phyloP scores from a whole-genome alignment of 192 early-diverging fungal species.

The Coemansia sp. region DNA sequence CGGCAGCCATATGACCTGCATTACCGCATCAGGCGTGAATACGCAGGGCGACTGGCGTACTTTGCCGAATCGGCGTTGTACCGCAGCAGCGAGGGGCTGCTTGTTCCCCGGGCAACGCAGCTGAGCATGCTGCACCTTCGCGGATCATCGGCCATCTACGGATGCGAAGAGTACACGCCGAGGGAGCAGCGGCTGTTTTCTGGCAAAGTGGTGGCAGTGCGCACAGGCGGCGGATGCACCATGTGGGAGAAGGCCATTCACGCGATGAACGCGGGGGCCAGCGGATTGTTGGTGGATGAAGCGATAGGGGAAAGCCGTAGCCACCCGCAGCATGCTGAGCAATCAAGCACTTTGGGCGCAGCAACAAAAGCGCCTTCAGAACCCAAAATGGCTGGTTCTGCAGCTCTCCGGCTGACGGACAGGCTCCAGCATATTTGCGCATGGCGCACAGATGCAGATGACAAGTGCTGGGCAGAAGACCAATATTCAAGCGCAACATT shows the following conservation, averaged over 20 bases:
- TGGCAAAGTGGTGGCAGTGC: slow-evolving; percentile 36
- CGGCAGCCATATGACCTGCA: slow-evolving; percentile 5
- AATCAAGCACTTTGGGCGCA: background rate
- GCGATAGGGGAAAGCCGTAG: slow-evolving; percentile 3
- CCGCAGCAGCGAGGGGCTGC: slow-evolving; percentile 9
- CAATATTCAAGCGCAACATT: background rate
- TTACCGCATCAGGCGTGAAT: slow-evolving; percentile 12
- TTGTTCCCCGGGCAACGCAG: slow-evolving; percentile 25
- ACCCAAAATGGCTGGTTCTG: background rate
- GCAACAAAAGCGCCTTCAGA: no score
- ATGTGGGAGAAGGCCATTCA: slow-evolving; percentile 40
- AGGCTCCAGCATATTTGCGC: slow-evolving; percentile 14
- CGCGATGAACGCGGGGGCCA: slow-evolving; percentile 39
- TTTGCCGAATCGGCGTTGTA: slow-evolving; percentile 44
- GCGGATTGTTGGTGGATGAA: slow-evolving; percentile 32
- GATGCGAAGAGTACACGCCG: slow-evolving; percentile 43
- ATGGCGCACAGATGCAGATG: slow-evolving; percentile 11
- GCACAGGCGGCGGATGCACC: slow-evolving; percentile 34
- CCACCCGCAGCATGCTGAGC: slow-evolving; percentile 1
- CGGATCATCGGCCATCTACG: slow-evolving; percentile 33
- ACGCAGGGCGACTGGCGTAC: slow-evolving; percentile 31
- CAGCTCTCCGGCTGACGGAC: slow-evolving; percentile 12
- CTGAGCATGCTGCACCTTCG: slow-evolving; percentile 29
- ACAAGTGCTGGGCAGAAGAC: slow-evolving; percentile 22
- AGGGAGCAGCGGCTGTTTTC: slow-evolving; percentile 24